phyloP scores from a whole-genome alignment of 495 filamentous ascomycete genomes.

The Mycothermus thermophilus region DNA sequence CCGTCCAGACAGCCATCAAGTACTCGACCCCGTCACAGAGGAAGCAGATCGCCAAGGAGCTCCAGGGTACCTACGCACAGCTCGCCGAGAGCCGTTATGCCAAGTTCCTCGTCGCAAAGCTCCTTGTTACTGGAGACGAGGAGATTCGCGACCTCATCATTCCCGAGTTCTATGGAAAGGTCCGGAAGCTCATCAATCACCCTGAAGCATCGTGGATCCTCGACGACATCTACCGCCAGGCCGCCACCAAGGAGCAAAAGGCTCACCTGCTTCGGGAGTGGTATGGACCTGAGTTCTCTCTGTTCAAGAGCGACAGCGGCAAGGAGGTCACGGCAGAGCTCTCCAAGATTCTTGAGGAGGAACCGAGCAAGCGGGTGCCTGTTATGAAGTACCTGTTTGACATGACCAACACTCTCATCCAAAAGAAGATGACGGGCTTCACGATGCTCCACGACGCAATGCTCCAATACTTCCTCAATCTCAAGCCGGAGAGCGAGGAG shows the following conservation, averaged over 20 bases:
- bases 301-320: conserved; percentile 50
- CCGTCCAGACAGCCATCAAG: conserved; percentile 92
- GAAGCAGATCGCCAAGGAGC: conserved; percentile 71
- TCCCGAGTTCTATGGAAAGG: conserved; percentile 86
- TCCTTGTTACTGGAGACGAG: conserved; percentile 75
- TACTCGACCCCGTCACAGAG: conserved; percentile 76
- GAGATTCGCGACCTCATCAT: conserved; percentile 78
- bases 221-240: conserved; percentile 83
- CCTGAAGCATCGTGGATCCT: conserved; percentile 93
- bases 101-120: conserved; percentile 90
- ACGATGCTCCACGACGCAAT: conserved; percentile 95
- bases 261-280: conserved; percentile 78
- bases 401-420: conserved; percentile 75
- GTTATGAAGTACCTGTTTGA: conserved; percentile 75
- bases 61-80: conserved; percentile 70
- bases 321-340: conserved; percentile 43
- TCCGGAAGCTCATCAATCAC: conserved; percentile 86
- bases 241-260: conserved; percentile 70
- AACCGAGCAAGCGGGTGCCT: conserved; percentile 71
- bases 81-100: conserved; percentile 90
- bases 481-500: conserved; percentile 60
- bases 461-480: conserved; percentile 86
- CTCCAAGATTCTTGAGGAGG: conserved; percentile 51
- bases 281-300: conserved; percentile 87
- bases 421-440: conserved; percentile 92